Conservation (phyloP, 805 yeast genomes). For the Saccharomycopsis babjevae region DNA sequence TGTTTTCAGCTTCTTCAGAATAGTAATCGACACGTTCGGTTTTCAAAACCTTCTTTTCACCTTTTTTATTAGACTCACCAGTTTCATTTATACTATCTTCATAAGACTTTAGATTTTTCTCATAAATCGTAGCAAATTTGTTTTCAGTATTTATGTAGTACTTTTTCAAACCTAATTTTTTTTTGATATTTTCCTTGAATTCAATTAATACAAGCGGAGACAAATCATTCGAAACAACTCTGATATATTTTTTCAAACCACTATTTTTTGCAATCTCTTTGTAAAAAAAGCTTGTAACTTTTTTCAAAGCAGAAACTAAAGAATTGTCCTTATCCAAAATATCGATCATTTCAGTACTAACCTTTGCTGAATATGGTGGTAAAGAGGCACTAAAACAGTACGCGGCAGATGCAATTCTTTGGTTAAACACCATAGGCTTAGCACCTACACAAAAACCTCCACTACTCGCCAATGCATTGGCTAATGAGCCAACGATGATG, state of each 20-base stretch:
- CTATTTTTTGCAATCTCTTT: constrained; percentile 32
- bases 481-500: constrained; percentile 80
- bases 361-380: constrained; percentile 81
- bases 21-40: constrained; percentile 15
- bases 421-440: constrained; percentile 76
- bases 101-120: constrained; percentile 5
- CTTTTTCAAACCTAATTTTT: constrained; percentile 35
- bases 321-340: constrained; percentile 39
- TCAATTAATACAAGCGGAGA: constrained; percentile 68
- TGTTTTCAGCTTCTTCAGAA: constrained; percentile 5
- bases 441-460: constrained; percentile 95
- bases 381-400: constrained; percentile 91
- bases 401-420: constrained; percentile 80
- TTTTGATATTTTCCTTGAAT: constrained; percentile 39
- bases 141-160: constrained; percentile 25
- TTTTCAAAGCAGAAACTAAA: constrained; percentile 27
- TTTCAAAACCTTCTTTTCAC: background rate
- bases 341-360: constrained; percentile 44
- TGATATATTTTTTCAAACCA: constrained; percentile 30
- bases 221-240: constrained; percentile 42
- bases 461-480: constrained; percentile 68
- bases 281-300: constrained; percentile 32
- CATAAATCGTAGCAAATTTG: constrained; percentile 27
- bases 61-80: background rate
- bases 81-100: background rate